Conservation (phyloP, 371 early-diverging fungal species). For the Syncephalastrum monosporum region DNA sequence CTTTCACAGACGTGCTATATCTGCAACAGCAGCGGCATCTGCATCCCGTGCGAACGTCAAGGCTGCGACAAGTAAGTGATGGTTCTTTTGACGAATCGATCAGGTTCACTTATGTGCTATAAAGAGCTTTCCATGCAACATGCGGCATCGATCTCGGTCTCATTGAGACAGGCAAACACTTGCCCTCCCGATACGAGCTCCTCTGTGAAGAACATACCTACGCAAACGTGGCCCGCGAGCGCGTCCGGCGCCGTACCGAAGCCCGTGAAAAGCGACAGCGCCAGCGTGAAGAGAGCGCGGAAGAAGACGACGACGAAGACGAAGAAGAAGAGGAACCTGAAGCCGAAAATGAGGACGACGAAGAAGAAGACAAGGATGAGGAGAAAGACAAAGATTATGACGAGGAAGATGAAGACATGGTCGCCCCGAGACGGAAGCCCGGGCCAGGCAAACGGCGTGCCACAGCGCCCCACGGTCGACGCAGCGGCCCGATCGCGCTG, state of each 20-base stretch:
- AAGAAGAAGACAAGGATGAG: slow-evolving; percentile 10
- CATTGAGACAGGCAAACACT: slow-evolving; percentile 9
- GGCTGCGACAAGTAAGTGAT: slow-evolving; percentile 30
- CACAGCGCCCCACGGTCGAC: slow-evolving; percentile 8
- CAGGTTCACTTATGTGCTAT: not conserved
- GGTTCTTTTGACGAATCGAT: not conserved
- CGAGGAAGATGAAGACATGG: slow-evolving; percentile 13
- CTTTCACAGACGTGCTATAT: slow-evolving; percentile 26
- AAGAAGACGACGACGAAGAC: slow-evolving; percentile 16
- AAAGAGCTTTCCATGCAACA: slow-evolving; percentile 18
- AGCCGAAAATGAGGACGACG: slow-evolving; percentile 8
- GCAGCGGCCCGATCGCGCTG: slow-evolving; percentile 10
- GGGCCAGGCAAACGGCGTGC: slow-evolving; percentile 7
- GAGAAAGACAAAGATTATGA: slow-evolving; percentile 11
- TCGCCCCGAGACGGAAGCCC: slow-evolving; percentile 2
- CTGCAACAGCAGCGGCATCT: slow-evolving; percentile 38
- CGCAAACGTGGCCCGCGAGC: not conserved
- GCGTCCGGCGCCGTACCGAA: not conserved
- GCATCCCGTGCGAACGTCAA: slow-evolving; percentile 31
- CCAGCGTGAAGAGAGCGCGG: slow-evolving; percentile 4
- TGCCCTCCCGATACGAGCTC: slow-evolving; percentile 5
- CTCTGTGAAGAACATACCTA: slow-evolving; percentile 11
- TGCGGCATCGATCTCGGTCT: slow-evolving; percentile 20
- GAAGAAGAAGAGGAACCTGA: slow-evolving; percentile 11
- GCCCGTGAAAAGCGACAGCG: not conserved